A percentile compares a stretch with the other conserved stretches of the same genome.
phyloP scores from a whole-genome alignment of 2,329 filamentous ascomycete species.

The Ilyonectria mors-panacis region DNA sequence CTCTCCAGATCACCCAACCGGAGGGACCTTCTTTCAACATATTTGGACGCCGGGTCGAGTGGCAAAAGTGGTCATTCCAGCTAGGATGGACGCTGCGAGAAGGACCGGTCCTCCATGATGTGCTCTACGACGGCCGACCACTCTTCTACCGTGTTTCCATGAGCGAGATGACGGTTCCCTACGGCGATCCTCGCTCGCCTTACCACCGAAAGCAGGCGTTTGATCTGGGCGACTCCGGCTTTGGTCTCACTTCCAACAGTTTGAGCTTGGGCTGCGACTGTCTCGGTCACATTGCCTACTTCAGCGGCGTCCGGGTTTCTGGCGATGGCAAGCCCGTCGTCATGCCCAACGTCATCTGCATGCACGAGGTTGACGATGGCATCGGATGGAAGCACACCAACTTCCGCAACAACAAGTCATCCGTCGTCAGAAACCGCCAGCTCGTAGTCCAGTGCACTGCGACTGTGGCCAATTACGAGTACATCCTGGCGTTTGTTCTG shows the following conservation, averaged over 20 bases:
- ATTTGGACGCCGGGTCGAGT: slow-evolving; percentile 32
- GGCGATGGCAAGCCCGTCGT: slow-evolving; percentile 71
- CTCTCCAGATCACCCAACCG: slow-evolving; percentile 73
- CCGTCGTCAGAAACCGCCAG: slow-evolving; percentile 66
- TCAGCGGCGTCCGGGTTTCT: slow-evolving; percentile 55
- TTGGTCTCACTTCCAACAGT: slow-evolving; percentile 77
- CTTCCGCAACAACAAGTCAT: slow-evolving; percentile 67
- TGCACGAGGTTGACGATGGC: slow-evolving; percentile 56
- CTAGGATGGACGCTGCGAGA: slow-evolving; percentile 73
- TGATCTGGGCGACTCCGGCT: slow-evolving; percentile 77
- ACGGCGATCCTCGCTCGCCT: slow-evolving; percentile 72
- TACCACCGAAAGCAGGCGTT: slow-evolving; percentile 79
- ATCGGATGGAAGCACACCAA: slow-evolving; percentile 74
- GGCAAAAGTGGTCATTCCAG: slow-evolving; percentile 67
- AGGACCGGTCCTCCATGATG: slow-evolving; percentile 71
- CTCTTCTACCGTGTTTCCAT: slow-evolving; percentile 71
- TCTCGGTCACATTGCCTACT: slow-evolving; percentile 70
- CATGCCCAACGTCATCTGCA: slow-evolving; percentile 69
- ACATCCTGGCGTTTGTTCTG: slow-evolving; percentile 58
- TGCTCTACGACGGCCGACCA: slow-evolving; percentile 70
- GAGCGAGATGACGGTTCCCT: slow-evolving; percentile 64
- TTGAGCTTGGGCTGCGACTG: slow-evolving; percentile 74
- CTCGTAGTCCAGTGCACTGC: slow-evolving; percentile 72
- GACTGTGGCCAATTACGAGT: slow-evolving; percentile 74
- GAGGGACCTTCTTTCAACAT: slow-evolving; percentile 71